These are phyloP conservation scores for Dryas alaskensis DNA, from an alignment of 306 rosid species.

Conservation along the genomic window DNA sequence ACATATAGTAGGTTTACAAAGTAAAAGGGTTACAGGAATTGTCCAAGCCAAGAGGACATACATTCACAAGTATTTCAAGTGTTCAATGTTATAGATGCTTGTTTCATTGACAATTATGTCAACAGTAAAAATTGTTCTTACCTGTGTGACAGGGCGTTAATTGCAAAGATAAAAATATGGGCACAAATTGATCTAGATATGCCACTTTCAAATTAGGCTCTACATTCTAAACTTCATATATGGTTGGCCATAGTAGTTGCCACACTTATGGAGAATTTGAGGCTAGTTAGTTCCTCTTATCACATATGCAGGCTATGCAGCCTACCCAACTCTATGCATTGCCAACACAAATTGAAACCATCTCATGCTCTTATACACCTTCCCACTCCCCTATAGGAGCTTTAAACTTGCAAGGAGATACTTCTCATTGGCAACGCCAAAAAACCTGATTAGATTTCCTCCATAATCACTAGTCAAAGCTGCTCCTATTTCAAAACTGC, in stretches of 20 bases:
- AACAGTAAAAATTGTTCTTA: not conserved
- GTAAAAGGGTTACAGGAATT: not conserved
- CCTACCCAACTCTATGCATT: not conserved
- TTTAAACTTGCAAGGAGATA: slow-evolving; percentile 6
- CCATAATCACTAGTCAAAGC: not conserved
- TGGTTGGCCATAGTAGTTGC: not conserved
- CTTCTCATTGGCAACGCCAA: not conserved
- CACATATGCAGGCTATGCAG: not conserved
- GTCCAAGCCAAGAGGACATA: not conserved
- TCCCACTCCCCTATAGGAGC: not conserved
- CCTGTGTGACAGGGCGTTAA: not conserved
- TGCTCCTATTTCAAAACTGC: not conserved
- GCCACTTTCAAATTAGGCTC: not conserved
- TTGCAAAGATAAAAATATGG: not conserved
- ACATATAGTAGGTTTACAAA: not conserved
- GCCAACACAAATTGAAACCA: not conserved
- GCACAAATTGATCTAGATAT: not conserved
- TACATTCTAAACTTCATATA: not conserved
- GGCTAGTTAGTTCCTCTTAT: not conserved
- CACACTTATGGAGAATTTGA: not conserved
- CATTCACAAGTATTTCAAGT: not conserved
- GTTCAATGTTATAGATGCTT: not conserved
- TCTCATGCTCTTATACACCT: not conserved
- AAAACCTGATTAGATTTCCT: not conserved
- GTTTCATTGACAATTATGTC: not conserved